Conservation (phyloP, 331 rosid genomes). For the Acacia concinna region DNA sequence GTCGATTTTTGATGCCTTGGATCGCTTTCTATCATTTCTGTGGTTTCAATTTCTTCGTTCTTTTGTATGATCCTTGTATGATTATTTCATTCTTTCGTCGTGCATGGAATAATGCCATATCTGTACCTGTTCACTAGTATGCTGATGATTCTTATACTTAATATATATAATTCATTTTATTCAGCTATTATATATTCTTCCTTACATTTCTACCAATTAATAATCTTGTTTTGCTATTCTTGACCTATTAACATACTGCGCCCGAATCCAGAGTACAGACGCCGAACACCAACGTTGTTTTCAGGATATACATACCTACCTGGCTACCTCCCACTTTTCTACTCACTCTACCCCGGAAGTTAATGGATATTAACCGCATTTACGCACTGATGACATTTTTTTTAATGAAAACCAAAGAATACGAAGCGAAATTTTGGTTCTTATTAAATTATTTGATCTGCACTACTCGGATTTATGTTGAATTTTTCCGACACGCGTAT, state of each 20-base stretch:
- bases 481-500: too few relatives aligned
- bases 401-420: too few relatives aligned
- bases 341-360: too few relatives aligned
- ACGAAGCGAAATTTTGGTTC: too few relatives aligned
- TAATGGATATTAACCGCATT: too few relatives aligned
- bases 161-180: not conserved
- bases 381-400: too few relatives aligned
- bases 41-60: not conserved
- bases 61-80: not conserved
- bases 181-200: not conserved
- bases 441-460: too few relatives aligned
- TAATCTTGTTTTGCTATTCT: not conserved
- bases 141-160: not conserved
- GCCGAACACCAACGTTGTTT: not conserved
- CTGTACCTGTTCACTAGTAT: not conserved
- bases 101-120: not conserved
- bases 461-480: too few relatives aligned
- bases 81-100: not conserved
- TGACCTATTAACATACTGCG: not conserved
- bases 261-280: not conserved
- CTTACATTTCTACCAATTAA: not conserved
- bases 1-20: slow-evolving; percentile 16
- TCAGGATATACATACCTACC: too few relatives aligned
- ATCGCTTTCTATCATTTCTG: not conserved
- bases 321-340: too few relatives aligned